Percentiles rank a stretch among this genome's conserved stretches.
Conservation (phyloP, 2,329 filamentous ascomycete genomes). For the Talaromyces sp. region DNA sequence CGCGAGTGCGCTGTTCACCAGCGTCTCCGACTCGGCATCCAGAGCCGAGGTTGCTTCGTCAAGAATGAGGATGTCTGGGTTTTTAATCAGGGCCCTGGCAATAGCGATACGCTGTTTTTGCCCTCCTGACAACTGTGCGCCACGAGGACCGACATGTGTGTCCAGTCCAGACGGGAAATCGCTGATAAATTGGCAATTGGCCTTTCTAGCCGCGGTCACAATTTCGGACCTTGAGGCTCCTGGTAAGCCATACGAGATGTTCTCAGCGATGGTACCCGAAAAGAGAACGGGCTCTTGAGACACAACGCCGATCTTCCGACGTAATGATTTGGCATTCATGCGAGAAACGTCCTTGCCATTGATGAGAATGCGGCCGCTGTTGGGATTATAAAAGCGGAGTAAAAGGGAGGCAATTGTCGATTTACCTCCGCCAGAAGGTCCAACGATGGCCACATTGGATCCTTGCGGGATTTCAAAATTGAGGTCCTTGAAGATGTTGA, state of each 20-base stretch:
- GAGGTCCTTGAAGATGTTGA: constrained; percentile 82
- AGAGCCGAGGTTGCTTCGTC: constrained; percentile 95
- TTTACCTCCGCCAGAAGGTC: constrained; percentile 92
- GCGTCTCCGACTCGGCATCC: constrained; percentile 92
- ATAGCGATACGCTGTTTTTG: constrained; percentile 99
- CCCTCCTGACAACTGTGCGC: constrained; percentile 88
- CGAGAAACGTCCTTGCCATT: constrained; percentile 74
- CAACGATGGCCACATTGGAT: constrained; percentile 92
- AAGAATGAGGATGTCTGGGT: constrained; percentile 93
- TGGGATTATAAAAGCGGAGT: constrained; percentile 85
- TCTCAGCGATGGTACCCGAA: constrained; percentile 68
- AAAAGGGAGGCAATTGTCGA: constrained; percentile 91
- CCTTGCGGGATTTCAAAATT: constrained; percentile 89
- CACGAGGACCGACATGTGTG: constrained; percentile 85
- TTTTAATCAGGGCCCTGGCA: constrained; percentile 86
- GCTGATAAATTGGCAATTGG: constrained; percentile 94
- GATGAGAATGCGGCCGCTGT: constrained; percentile 70
- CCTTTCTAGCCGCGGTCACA: constrained; percentile 77
- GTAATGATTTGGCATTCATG: constrained; percentile 90
- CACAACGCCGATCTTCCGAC: constrained; percentile 89
- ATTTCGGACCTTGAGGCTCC: constrained; percentile 74
- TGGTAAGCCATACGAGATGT: constrained; percentile 88
- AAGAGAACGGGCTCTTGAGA: constrained; percentile 95
- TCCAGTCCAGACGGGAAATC: constrained; percentile 96
- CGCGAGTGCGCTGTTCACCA: constrained; percentile 86